Base-by-base conservation (phyloP, 495 filamentous ascomycete genomes). In the Aspergillus diversus region DNA sequence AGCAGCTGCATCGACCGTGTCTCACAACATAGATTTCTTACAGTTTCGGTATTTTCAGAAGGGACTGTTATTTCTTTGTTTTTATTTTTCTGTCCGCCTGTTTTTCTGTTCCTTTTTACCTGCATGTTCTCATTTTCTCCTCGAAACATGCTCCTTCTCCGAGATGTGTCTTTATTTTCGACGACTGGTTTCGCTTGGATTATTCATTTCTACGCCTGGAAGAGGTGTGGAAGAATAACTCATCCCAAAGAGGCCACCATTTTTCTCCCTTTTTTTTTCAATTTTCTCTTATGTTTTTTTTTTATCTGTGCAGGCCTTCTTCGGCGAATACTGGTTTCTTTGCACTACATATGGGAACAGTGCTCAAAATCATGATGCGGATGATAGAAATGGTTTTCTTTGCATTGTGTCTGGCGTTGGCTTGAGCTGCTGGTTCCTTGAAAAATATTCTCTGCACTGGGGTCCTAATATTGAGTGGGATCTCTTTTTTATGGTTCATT, bases 331-430 rank as follows among this genome's bases (percentile, higher is more conserved):
- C 56, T 66, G 63, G 56, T 69, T 65, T 65, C 65, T 68, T 57
- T 43, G 51, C 58, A 69, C 56, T 60, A 60, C 64, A 65, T 68
- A 54, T 65, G 37, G 57, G 59, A 65, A 58, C 60, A 47, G 53
- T 71, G 52, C 60, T 66, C 60, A 55, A 65, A 61, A 66, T 63
- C 59, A 61, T 66, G 57, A 70, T 60, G 52, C 52, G 65, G 59
- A 31, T 61, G 65, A 67, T 75, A 73, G 68, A 73, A 68, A 67
- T 63, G 74, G 73, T 64, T 67, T 77, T 64, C 61, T 71, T 79
- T 80, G 77, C 77, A 78, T 81, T 79, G 68, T 74, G 68, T 79
- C 74, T 75, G 79, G 79, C 79, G 79, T 82, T 82, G 78, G 78
- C 76, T 77, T 79, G 78, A 79, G 73, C 76, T 80, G 71, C 77